phyloP scores from a whole-genome alignment of 2,329 filamentous ascomycete genomes.

The Leptographium flavum region DNA sequence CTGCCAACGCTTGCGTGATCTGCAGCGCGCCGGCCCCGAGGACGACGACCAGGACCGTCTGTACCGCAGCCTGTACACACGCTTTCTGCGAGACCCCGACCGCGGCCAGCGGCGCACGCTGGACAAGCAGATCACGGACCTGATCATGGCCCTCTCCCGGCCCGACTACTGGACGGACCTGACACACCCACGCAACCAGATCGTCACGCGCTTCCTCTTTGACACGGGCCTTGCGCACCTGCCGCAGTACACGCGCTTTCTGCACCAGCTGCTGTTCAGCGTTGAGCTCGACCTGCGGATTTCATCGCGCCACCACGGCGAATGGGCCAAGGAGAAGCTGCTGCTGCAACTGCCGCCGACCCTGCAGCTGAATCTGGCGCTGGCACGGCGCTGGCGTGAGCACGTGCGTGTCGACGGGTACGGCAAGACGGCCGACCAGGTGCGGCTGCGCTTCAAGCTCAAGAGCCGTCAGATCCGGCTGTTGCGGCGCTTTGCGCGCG shows the following conservation, averaged over 20 bases:
- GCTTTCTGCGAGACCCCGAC: slow-evolving; percentile 54
- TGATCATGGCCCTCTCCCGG: slow-evolving; percentile 55
- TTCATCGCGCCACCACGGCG: slow-evolving; percentile 44
- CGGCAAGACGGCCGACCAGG: slow-evolving; percentile 36
- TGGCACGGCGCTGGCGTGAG: slow-evolving; percentile 60
- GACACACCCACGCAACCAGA: slow-evolving; percentile 53
- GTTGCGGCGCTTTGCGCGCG: slow-evolving; percentile 52
- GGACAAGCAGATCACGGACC: slow-evolving; percentile 58
- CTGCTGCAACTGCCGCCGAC: slow-evolving; percentile 51
- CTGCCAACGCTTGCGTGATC: slow-evolving; percentile 42
- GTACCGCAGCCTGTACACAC: slow-evolving; percentile 51
- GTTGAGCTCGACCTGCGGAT: slow-evolving; percentile 60
- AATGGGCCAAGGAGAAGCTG: slow-evolving; percentile 49
- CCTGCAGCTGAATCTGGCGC: slow-evolving; percentile 57
- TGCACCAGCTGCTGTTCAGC: slow-evolving; percentile 62
- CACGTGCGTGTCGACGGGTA: slow-evolving; percentile 53
- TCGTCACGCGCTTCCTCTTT: slow-evolving; percentile 59
- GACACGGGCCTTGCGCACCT: slow-evolving; percentile 41
- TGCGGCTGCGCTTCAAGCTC: slow-evolving; percentile 48
- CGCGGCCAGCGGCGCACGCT: slow-evolving; percentile 47
- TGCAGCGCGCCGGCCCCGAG: slow-evolving; percentile 37
- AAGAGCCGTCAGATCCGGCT: slow-evolving; percentile 56
- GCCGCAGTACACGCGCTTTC: slow-evolving; percentile 49
- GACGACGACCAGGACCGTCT: slow-evolving; percentile 43
- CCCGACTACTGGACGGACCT: slow-evolving; percentile 58